Evolutionary conservation across 768 basidiomycete species (phyloP), one percentile per base, ranked within the genome.

Genomic region (Rhizopogon vulgaris): DNA sequence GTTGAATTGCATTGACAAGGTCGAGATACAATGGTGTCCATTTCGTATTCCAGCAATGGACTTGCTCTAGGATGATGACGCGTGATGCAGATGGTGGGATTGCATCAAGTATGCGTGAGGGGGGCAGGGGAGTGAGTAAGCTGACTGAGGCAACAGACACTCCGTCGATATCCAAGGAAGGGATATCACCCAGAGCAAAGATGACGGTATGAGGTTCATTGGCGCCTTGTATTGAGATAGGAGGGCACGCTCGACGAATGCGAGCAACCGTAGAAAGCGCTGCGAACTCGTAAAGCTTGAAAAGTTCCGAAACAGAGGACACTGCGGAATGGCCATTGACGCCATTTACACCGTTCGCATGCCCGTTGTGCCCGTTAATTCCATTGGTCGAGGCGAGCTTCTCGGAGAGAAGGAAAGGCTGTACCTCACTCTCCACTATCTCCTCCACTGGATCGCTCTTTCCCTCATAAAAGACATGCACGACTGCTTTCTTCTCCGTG

Each of bases 1-100:
- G 73, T 56, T 92, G 90, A 32, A 94, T 67, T 12, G 85, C 84
- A 50, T 76, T 77, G 42, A 89, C 77, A 24, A 93, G 72, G 32
- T 94, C 92, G 47, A 96, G 78, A 67, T 87, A 95, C 3, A 95
- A 69, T 0, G 91, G 88, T 1, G 88, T 85, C 87, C 89, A 94
- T 67, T 90, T 90, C 37, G 82, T 83, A n/a, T 78, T 76, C 79
- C 87, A 90, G 57, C 71, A 75, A 60, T 77, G 76, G 6, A 87
- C 72, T 65, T 94, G 91, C 63, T 95, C 94, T 10, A 94, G 77
- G 15, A 94, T 84, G 52, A 94, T 71, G 49, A 95, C 78, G 18
- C 80, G 83, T 14, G 76, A 78, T 27, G 77, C 79, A 2, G 83
- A 82, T 1, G 71, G 55, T 10, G 91, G 85, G 32, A 95, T 78